Base-by-base conservation (phyloP, 306 rosid genomes). In the Elaeagnus macrophylla region DNA sequence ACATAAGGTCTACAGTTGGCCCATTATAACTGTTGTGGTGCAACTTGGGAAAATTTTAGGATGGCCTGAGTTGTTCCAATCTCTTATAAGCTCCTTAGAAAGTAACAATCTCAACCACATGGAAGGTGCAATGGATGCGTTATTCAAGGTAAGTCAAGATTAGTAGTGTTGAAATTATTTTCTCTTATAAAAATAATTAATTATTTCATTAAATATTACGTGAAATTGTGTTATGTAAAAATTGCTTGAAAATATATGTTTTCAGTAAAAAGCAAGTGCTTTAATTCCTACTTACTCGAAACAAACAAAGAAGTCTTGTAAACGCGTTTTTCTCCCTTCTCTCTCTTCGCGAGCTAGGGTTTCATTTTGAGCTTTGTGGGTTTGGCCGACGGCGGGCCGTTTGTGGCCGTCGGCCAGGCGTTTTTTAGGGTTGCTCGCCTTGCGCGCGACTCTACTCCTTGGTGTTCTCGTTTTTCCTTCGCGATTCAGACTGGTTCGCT, bases 81-180 rank as follows among this genome's bases (percentile, higher is more conserved):
- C 87, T 45, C 96, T 93, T 43, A 94, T 93, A 36, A 88, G 32
- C 73, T 93, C 95, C 66, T 72, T 93, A 72, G 96, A 93, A 65
- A 88, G 96, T 64, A 82, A 70, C 70, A 95, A 93, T 68, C 61
- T 83, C 52, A 87, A 73, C 75, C 99, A 84, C 74, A 84, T 93
- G 99, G 99, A 93, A 83, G 99, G 99, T 54, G 99, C 96, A 41
- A 93, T 93, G 99, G 99, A 93, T 69, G 88, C 96, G 12, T 79
- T 93, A 60, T 93, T 95, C 63, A 93, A 93, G 96, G 99, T 93
- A 69, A 54, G 70, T 45, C 52, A 25, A 25, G 32, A 25, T 20
- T 20, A 20, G 32, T 51, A 17, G 56, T 45, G 51, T 53, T 43
- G 10, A 46, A 25, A 5, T 25, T 25, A 3, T 13, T 7, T 10